Base-by-base conservation (phyloP, 495 filamentous ascomycete species). In the Hyphodiscus hymeniophilus region DNA sequence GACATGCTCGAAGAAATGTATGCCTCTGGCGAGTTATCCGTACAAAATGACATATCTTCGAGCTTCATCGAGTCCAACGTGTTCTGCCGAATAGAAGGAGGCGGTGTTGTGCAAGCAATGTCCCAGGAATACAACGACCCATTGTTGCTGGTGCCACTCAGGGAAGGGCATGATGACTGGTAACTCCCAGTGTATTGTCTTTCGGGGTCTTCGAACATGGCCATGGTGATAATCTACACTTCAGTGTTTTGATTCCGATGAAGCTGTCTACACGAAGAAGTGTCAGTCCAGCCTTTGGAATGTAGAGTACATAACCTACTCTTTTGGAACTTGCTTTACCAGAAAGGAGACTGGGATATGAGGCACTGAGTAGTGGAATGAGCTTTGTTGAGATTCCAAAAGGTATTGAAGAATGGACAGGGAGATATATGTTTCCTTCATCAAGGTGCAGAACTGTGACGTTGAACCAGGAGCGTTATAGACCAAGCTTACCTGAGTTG, bases 401-500 rank as follows among this genome's bases (percentile, higher is more conserved):
- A 39, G 8, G 33, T 47, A 47, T 33, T 36, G 50, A 47, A 42
- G 40, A 26, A 47, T 28, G 12, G 12, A 30, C 11, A 47, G 35
- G 38, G 38, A 38, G 50, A 52, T 24, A 33, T 20, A 3, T 42
- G 18, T 35, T 13, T 34, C 26, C n/a, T 41, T 52, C 20, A n/a
- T 36, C n/a, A 43, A 21, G 10, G 26, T 28, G 5, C 10, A 4
- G 26, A 28, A 28, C 26, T 5, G 26, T 28, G 26, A 28, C 4
- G 26, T 28, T 28, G 18, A 21, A 38, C 20, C 45, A 21, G n/a
- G 31, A 48, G 10, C 28, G 11, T 21, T 43, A 28, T 5, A 43
- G 39, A 38, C 31, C 35, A 12, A 42, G 40, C 40, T 45, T 45
- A 44, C 40, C 42, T 24, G 48, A 45, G n/a, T 51, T 32, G 38